Evolutionary conservation across 345 rosid species (phyloP).

Genomic region (Gossypium australe): DNA sequence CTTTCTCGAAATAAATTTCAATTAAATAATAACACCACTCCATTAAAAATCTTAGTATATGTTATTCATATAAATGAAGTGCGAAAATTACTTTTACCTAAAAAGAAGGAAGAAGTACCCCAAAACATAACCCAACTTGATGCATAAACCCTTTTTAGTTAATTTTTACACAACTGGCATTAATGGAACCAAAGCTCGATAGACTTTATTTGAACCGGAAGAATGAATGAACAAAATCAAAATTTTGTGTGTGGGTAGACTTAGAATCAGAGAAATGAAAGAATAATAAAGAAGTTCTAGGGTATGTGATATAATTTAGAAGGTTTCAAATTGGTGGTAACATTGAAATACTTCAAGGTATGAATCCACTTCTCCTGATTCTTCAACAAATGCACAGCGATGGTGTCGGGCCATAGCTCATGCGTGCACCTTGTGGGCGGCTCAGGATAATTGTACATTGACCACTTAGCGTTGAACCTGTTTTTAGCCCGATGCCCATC

Average conservation of each 20-base stretch:
- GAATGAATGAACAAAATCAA: not conserved
- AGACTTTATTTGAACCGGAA: not conserved
- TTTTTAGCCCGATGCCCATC: conserved; percentile 61
- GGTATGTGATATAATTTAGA: conserved; percentile 80
- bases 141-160: no score
- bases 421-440: conserved; percentile 61
- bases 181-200: no score
- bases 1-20: no score
- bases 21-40: no score
- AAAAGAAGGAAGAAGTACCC: no score
- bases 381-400: conserved; percentile 77
- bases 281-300: not conserved
- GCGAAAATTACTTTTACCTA: no score
- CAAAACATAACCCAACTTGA: no score
- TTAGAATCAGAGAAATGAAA: not conserved
- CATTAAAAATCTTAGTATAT: no score
- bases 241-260: not conserved
- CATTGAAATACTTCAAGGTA: conserved; percentile 61
- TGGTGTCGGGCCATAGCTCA: conserved; percentile 72
- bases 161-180: no score
- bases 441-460: conserved; percentile 70
- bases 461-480: conserved; percentile 78
- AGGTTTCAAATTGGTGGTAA: conserved; percentile 62
- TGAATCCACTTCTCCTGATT: conserved; percentile 73
- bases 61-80: no score